Evolutionary conservation across 345 rosid species (phyloP).

Genomic region (Euphorbia peplus): DNA sequence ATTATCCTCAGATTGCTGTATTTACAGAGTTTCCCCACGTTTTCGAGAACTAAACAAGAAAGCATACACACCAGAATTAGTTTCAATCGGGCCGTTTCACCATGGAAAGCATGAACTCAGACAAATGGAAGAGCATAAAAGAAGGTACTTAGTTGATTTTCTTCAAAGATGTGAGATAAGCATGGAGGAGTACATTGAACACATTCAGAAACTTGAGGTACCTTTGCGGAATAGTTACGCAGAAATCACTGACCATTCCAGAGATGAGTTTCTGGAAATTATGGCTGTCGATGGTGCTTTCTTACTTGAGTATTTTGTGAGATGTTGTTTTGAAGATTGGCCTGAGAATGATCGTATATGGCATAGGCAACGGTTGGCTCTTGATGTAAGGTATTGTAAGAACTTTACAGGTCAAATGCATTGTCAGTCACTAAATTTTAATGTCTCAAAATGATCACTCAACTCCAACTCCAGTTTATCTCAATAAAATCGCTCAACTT

Average conservation of each 20-base stretch:
- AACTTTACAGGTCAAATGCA: too few relatives aligned
- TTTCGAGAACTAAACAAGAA: not conserved
- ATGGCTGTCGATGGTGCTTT: constrained; percentile 16
- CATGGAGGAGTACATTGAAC: not conserved
- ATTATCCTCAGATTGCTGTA: not conserved
- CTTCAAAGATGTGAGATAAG: not conserved
- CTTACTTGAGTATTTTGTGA: constrained; percentile 5
- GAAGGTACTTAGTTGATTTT: constrained; percentile 12
- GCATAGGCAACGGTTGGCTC: not conserved
- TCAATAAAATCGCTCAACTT: too few relatives aligned
- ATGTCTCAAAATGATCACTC: too few relatives aligned
- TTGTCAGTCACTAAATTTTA: too few relatives aligned
- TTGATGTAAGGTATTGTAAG: not conserved
- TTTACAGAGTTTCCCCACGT: constrained; percentile 14
- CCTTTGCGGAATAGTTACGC: constrained; percentile 14
- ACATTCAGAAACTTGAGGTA: not conserved
- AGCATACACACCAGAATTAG: constrained; percentile 17
- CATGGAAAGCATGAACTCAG: constrained; percentile 6
- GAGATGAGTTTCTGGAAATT: not conserved
- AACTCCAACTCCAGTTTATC: too few relatives aligned
- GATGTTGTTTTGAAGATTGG: not conserved
- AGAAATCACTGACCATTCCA: not conserved
- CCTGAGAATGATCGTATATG: not conserved
- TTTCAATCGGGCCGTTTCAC: constrained; percentile 22
- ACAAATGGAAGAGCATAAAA: constrained; percentile 16